A percentile compares a stretch with the other conserved stretches of the same genome.
These are phyloP conservation scores for Streptanthus diversifolius DNA, from an alignment of 345 rosid genomes.

Conservation along the genomic window DNA sequence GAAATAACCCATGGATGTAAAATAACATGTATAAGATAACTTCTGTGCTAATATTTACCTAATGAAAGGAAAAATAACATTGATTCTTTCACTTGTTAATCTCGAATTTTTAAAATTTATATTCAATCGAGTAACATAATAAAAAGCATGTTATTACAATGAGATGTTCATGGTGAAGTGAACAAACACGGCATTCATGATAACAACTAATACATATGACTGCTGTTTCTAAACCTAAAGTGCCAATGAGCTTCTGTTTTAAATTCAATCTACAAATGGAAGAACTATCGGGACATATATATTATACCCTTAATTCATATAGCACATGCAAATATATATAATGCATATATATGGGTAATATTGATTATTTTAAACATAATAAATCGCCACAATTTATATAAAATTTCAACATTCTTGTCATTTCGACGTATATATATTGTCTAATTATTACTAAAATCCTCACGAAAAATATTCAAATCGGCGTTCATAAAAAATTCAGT, in stretches of 20 bases:
- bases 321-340: background rate
- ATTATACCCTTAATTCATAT: background rate
- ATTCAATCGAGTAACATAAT: background rate
- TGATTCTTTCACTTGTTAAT: background rate
- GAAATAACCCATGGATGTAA: background rate
- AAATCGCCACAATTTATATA: background rate
- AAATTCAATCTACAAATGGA: background rate
- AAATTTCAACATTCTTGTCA: background rate
- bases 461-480: too few relatives aligned
- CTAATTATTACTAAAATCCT: too few relatives aligned
- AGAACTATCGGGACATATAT: slow-evolving; percentile 1
- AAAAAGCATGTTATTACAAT: slow-evolving; percentile 20
- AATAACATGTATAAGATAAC: background rate
- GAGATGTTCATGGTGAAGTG: slow-evolving; percentile 15
- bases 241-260: background rate
- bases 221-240: slow-evolving; percentile 4
- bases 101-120: background rate
- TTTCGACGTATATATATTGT: too few relatives aligned
- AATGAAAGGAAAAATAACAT: background rate
- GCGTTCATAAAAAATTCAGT: background rate
- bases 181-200: slow-evolving; percentile 18
- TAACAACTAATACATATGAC: slow-evolving; percentile 16
- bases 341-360: too few relatives aligned
- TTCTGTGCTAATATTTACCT: background rate
- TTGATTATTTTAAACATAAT: too few relatives aligned